These are phyloP conservation scores for Teratosphaeria epicoccoides DNA, from an alignment of 2,329 filamentous ascomycete genomes.

Conservation along the genomic window DNA sequence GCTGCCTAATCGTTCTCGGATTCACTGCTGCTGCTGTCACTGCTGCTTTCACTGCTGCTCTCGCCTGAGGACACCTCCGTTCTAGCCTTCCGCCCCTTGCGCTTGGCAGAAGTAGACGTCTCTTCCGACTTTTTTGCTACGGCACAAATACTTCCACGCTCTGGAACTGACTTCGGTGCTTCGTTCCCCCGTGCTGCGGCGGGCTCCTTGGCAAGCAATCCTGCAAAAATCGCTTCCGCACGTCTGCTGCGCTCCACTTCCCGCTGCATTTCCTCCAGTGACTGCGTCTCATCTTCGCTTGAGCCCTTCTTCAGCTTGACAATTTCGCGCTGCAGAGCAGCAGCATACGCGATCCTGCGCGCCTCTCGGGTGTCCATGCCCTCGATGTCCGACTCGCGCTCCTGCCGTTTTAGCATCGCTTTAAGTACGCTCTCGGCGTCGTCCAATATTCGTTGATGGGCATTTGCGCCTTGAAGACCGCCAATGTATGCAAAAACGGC, in stretches of 20 bases:
- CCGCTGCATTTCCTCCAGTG: constrained; percentile 23
- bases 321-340: constrained; percentile 27
- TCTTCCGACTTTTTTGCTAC: neutral
- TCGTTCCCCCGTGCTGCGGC: neutral
- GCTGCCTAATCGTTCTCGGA: constrained; percentile 6
- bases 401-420: constrained; percentile 45
- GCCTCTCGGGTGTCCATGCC: constrained; percentile 27
- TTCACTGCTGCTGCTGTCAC: constrained; percentile 8
- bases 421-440: constrained; percentile 52
- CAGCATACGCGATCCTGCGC: constrained; percentile 27
- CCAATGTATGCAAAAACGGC: constrained; percentile 67
- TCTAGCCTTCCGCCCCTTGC: constrained; percentile 21
- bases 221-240: constrained; percentile 13
- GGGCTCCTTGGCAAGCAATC: constrained; percentile 10
- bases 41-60: constrained; percentile 9
- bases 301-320: constrained; percentile 11
- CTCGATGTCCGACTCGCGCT: constrained; percentile 37
- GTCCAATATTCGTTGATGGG: constrained; percentile 51
- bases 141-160: neutral
- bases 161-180: neutral
- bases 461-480: constrained; percentile 55
- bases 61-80: constrained; percentile 21
- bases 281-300: constrained; percentile 26
- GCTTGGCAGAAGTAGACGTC: neutral
- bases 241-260: constrained; percentile 20